These are phyloP conservation scores for Lobosporangium transversale DNA, from an alignment of 192 early-diverging fungal genomes.

Conservation along the genomic window DNA sequence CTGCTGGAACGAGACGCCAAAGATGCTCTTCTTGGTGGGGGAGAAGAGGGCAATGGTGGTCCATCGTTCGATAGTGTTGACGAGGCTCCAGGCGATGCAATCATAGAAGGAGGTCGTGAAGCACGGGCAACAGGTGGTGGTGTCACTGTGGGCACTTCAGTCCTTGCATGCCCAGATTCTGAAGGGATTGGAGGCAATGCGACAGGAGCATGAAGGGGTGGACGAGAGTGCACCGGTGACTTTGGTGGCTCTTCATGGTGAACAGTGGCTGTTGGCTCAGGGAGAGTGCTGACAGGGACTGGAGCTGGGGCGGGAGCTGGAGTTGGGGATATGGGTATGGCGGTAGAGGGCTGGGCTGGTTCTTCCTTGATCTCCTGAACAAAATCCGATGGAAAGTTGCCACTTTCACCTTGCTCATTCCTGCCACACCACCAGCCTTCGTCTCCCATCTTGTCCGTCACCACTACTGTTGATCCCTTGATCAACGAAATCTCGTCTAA, in stretches of 20 bases:
- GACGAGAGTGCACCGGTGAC: conserved; percentile 26
- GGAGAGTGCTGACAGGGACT: background rate
- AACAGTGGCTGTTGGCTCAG: background rate
- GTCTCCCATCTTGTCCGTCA: conserved; percentile 58
- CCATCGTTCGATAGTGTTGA: conserved; percentile 17
- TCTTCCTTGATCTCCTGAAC: conserved; percentile 59
- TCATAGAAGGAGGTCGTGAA: conserved; percentile 48
- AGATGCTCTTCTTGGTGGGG: conserved; percentile 36
- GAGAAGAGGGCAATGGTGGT: conserved; percentile 34
- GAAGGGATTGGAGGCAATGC: conserved; percentile 24
- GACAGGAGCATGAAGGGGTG: conserved; percentile 17
- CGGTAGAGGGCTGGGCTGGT: conserved; percentile 10
- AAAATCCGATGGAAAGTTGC: conserved; percentile 66
- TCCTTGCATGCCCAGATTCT: conserved; percentile 15
- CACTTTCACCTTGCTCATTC: conserved; percentile 62
- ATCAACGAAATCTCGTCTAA: conserved; percentile 61
- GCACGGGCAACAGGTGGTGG: conserved; percentile 30
- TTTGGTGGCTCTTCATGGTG: conserved; percentile 33
- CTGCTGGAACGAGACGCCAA: conserved; percentile 31
- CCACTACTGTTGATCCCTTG: conserved; percentile 56
- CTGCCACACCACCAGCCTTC: conserved; percentile 66
- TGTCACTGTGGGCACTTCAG: conserved; percentile 25
- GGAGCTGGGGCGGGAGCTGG: conserved; percentile 11
- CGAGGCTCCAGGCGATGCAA: conserved; percentile 18
- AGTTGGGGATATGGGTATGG: conserved; percentile 6